Evolutionary conservation across 148 eudicot genomes (phyloP).

Genomic region (Mesembryanthemum crystallinum): DNA sequence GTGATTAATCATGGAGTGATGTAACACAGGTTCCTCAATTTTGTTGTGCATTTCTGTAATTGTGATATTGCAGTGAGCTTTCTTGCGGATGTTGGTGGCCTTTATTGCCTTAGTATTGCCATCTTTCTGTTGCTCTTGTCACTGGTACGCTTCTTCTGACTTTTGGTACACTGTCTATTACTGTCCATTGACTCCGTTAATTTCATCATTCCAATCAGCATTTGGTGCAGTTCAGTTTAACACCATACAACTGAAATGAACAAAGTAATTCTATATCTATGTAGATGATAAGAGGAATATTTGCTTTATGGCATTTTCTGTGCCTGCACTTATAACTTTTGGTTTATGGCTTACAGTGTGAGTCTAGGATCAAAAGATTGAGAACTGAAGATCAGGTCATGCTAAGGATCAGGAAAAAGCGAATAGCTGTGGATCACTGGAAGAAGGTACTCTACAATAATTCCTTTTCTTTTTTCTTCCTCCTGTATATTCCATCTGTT

Average conservation of each 20-base stretch:
- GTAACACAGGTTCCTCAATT: neutral
- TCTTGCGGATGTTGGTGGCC: conserved; percentile 87
- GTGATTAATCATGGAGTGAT: neutral
- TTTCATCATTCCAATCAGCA: too few relatives aligned
- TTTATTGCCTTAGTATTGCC: conserved; percentile 59
- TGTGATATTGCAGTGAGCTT: conserved; percentile 71
- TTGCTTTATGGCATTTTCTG: neutral
- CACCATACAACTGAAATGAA: too few relatives aligned
- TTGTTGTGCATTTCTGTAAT: conserved; percentile 27
- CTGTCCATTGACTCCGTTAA: too few relatives aligned
- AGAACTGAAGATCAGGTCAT: conserved; percentile 61
- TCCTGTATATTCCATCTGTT: too few relatives aligned
- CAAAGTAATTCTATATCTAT: too few relatives aligned
- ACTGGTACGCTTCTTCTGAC: conserved; percentile 22
- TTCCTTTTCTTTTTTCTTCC: neutral
- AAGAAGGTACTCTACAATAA: conserved; percentile 42
- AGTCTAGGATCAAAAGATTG: conserved; percentile 62
- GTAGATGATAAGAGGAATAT: too few relatives aligned
- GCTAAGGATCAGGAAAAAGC: conserved; percentile 45
- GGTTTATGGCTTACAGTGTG: conserved; percentile 45
- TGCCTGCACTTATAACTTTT: neutral
- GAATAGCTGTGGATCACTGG: conserved; percentile 72
- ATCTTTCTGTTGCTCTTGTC: conserved; percentile 28
- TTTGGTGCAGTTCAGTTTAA: too few relatives aligned
- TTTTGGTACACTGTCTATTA: neutral